Base-by-base conservation (phyloP, 2,329 filamentous ascomycete species). In the Fusarium transvaalense region DNA sequence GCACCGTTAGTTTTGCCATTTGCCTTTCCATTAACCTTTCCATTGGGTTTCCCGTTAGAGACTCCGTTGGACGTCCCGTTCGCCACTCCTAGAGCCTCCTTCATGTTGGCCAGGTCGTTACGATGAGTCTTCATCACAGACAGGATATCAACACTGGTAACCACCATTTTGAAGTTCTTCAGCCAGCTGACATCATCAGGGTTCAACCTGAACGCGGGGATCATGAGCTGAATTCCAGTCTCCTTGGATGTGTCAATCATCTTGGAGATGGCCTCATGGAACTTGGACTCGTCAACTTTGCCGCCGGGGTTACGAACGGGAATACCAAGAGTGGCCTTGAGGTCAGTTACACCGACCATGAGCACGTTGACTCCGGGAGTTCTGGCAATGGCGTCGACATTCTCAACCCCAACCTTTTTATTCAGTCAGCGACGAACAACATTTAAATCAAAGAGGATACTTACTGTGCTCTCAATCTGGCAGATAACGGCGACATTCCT, bases 201-300 rank as follows among this genome's bases (percentile, higher is more conserved):
- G 4, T 29, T 55, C 31, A 55, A 3, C 14, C 52, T 37, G n/a
- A 55, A 55, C 6, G 52, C 42, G 13, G 42, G 53, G 4, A 56
- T 48, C 53, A 56, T 56, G 21, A 56, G 53, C 25, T 48, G 53
- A 10, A 56, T 48, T 9, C 42, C 53, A 32, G 42, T 48, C 14
- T 32, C 8, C 9, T 39, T 32, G 6, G 53, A 48, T 6, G 42
- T 39, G 5, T 25, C 25, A 3, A 56, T 56, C 8, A 56, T n/a
- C 23, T 56, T 39, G 2, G 25, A 14, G 10, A 56, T 21, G 38
- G 53, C 42, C 25, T 48, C 42, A n/a, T 56, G 15, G 5, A 48
- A 56, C 15, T 15, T 17, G 17, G 34, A 48, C 15, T 56, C 53
- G n/a, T 56, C 42, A 4, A 48, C 34, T 12, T 14, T 21, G 2